Conservation (phyloP, 345 rosid species). For the thale cress (Arabidopsis thaliana) region DNA sequence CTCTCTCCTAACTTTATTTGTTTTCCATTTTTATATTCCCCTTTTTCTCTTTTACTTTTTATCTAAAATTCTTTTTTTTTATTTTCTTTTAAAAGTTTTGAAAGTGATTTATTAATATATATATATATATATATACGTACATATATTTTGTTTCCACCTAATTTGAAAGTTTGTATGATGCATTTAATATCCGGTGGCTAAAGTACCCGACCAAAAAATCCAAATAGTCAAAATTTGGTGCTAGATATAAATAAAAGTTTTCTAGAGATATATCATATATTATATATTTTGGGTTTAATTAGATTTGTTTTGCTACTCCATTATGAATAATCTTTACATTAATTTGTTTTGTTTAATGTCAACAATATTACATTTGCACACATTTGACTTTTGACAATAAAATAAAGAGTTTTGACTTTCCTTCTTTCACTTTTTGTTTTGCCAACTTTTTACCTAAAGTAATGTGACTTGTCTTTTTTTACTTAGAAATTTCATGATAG, state of each 20-base stretch:
- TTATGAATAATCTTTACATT: constrained; percentile 19
- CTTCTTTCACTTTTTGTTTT: background rate
- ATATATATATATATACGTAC: no score
- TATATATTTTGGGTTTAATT: background rate
- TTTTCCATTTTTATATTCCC: constrained; percentile 30
- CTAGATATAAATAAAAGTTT: constrained; percentile 7
- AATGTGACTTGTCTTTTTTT: constrained; percentile 16
- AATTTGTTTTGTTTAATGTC: constrained; percentile 22
- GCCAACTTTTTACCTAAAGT: constrained; percentile 40
- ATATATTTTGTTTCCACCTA: background rate
- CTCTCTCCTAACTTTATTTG: constrained; percentile 46
- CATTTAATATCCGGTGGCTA: constrained; percentile 31
- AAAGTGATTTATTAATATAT: background rate
- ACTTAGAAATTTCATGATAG: constrained; percentile 1
- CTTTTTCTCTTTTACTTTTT: constrained; percentile 20
- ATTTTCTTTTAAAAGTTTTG: constrained; percentile 23
- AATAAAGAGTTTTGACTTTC: constrained; percentile 24
- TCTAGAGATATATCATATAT: background rate
- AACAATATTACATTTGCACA: background rate
- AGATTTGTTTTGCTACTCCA: background rate
- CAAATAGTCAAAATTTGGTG: constrained; percentile 20
- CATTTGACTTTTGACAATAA: constrained; percentile 27
- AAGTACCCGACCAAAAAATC: constrained; percentile 29
- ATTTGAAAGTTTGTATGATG: constrained; percentile 21
- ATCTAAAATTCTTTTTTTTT: constrained; percentile 18